phyloP scores from a whole-genome alignment of 31 red algal species.

The Asparagopsis taxiformis region DNA sequence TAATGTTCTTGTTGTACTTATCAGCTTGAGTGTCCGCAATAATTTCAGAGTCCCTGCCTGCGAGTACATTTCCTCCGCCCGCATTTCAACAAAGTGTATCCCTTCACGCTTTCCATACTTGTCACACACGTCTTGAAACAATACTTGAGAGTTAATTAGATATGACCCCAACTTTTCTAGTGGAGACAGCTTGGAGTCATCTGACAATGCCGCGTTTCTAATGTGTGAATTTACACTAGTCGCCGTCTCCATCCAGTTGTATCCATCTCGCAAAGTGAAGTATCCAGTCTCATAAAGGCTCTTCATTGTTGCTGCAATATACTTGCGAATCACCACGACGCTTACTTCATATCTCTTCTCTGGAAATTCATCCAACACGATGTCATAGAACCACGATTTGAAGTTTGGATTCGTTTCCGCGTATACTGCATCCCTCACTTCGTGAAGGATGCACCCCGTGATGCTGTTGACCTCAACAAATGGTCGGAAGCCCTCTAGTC shows the following conservation, averaged over 20 bases:
- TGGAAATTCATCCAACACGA: slow-evolving; percentile 65
- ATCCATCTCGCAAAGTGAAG: slow-evolving; percentile 67
- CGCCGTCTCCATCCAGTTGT: slow-evolving; percentile 92
- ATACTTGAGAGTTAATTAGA: slow-evolving; percentile 62
- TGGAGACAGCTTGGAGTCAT: slow-evolving; percentile 23
- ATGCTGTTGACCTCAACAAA: slow-evolving; percentile 8
- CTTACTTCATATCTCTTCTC: slow-evolving; percentile 42
- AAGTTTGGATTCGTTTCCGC: slow-evolving; percentile 91
- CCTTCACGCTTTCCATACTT: slow-evolving; percentile 4
- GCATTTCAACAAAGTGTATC: slow-evolving; percentile 25
- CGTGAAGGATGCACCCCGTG: slow-evolving; percentile 20
- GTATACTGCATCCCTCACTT: slow-evolving; percentile 54
- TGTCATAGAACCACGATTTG: slow-evolving; percentile 86
- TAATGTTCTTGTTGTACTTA: background rate
- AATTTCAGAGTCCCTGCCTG: slow-evolving; percentile 19
- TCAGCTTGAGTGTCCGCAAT: slow-evolving; percentile 22
- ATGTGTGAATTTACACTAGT: slow-evolving; percentile 56
- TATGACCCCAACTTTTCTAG: slow-evolving; percentile 66
- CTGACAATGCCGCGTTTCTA: slow-evolving; percentile 11
- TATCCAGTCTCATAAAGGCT: slow-evolving; percentile 80
- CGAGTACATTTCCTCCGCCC: slow-evolving; percentile 48
- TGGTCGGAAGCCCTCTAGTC: background rate
- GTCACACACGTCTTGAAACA: slow-evolving; percentile 20
- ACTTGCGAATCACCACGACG: slow-evolving; percentile 67
- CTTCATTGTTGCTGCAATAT: slow-evolving; percentile 61